Conservation (phyloP, 2,329 filamentous ascomycete species). For the Monosporascus cannonballus region DNA sequence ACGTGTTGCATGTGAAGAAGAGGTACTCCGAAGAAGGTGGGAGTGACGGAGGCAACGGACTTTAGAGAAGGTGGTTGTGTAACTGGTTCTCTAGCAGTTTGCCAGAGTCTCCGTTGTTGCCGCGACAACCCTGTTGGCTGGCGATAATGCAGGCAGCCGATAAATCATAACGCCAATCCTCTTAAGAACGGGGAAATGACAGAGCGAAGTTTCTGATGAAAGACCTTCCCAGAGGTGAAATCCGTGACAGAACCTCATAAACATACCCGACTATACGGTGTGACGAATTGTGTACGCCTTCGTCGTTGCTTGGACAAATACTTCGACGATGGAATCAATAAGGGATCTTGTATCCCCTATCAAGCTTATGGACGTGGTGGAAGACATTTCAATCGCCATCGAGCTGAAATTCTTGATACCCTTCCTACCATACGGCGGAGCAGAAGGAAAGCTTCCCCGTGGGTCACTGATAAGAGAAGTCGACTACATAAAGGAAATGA, state of each 20-base stretch:
- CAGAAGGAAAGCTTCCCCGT: neutral
- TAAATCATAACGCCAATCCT: neutral
- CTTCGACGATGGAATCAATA: too few species aligned
- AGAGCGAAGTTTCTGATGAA: neutral
- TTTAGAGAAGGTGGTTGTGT: neutral
- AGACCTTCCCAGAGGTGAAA: too few species aligned
- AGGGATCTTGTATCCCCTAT: neutral
- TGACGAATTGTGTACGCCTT: too few species aligned
- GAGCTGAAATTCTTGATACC: conserved; percentile 28
- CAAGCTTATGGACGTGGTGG: conserved; percentile 13
- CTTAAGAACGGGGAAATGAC: neutral
- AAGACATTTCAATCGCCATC: conserved; percentile 25
- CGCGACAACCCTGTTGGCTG: neutral
- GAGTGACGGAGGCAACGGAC: neutral
- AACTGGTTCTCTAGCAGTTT: neutral
- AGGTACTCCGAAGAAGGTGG: neutral
- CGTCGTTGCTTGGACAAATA: too few species aligned
- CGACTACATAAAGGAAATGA: conserved; percentile 6
- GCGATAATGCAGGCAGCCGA: neutral
- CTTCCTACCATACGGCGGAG: conserved; percentile 8
- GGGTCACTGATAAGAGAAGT: neutral
- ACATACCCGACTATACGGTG: too few species aligned
- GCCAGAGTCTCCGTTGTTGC: neutral
- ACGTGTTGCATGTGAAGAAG: neutral
- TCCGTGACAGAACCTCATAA: too few species aligned